These are phyloP conservation scores for Diospyros lotus DNA, from an alignment of 148 eudicot species.

Conservation along the genomic window DNA sequence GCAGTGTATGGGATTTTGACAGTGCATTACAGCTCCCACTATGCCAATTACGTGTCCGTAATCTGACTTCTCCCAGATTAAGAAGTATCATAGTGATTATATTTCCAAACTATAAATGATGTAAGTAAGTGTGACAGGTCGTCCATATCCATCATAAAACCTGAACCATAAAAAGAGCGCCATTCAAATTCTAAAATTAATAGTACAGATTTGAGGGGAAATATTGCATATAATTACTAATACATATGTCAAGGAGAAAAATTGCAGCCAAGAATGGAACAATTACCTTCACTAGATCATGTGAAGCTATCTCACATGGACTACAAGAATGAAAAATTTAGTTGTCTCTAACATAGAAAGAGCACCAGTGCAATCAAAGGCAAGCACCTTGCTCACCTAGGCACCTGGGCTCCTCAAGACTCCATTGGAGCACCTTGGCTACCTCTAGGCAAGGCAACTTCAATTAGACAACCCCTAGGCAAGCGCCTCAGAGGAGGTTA, in stretches of 20 bases:
- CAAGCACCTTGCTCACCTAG: too few relatives aligned
- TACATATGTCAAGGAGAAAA: neutral
- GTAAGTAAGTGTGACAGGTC: neutral
- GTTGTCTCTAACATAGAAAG: neutral
- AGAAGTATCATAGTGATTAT: neutral
- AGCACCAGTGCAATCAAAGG: too few relatives aligned
- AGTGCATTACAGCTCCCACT: neutral
- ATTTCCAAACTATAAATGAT: neutral
- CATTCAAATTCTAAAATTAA: neutral
- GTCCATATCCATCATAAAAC: neutral
- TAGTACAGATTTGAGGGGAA: neutral
- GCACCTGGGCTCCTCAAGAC: too few relatives aligned
- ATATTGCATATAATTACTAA: neutral
- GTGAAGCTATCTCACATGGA: neutral
- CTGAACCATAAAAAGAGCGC: neutral
- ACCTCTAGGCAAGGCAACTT: too few relatives aligned
- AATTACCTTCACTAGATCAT: neutral
- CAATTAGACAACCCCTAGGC: too few relatives aligned
- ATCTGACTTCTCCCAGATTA: neutral
- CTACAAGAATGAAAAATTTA: neutral
- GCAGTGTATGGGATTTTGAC: neutral
- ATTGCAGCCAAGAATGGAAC: neutral
- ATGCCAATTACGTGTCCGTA: neutral
- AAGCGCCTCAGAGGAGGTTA: too few relatives aligned
- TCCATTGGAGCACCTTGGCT: too few relatives aligned